Evolutionary conservation across 1,139 yeast genomes (phyloP).

Genomic region (Candida freyschussii): DNA sequence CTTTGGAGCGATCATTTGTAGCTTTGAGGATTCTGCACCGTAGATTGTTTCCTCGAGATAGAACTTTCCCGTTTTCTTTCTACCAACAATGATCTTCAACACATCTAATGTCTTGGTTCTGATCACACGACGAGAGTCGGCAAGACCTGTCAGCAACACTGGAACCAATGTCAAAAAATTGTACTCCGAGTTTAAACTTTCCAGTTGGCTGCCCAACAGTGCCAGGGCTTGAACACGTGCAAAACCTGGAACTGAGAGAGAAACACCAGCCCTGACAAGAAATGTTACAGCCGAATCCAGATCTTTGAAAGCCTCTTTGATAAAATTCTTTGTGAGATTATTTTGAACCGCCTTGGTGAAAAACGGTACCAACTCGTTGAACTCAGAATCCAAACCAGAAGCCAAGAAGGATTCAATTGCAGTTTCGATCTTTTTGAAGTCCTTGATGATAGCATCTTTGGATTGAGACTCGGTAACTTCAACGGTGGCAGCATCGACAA

Average conservation of each 20-base stretch:
- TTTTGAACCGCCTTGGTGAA: slow-evolving; percentile 39
- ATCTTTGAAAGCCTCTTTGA: slow-evolving; percentile 31
- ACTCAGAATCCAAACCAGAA: slow-evolving; percentile 38
- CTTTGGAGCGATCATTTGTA: slow-evolving; percentile 58
- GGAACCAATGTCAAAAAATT: slow-evolving; percentile 42
- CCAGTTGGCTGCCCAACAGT: slow-evolving; percentile 34
- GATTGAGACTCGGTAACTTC: slow-evolving; percentile 23
- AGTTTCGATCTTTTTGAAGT: slow-evolving; percentile 26
- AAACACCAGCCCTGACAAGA: slow-evolving; percentile 49
- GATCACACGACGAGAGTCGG: slow-evolving; percentile 35
- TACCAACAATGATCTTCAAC: slow-evolving; percentile 31
- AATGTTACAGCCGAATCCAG: slow-evolving; percentile 47
- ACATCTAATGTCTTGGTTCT: slow-evolving; percentile 32
- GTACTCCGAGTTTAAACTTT: slow-evolving; percentile 31
- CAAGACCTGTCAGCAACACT: slow-evolving; percentile 34
- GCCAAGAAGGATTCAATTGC: slow-evolving; percentile 21
- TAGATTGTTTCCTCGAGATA: slow-evolving; percentile 39
- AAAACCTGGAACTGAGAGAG: slow-evolving; percentile 53
- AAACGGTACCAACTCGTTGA: slow-evolving; percentile 36
- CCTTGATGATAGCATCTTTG: slow-evolving; percentile 29
- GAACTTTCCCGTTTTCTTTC: slow-evolving; percentile 38
- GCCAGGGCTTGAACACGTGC: slow-evolving; percentile 47
- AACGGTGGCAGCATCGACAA: slow-evolving; percentile 18
- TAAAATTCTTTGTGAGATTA: slow-evolving; percentile 31
- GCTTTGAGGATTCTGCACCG: slow-evolving; percentile 40